Base-by-base conservation (phyloP, 176 grass and related monocot genomes). In the Phyllostachys edulis region DNA sequence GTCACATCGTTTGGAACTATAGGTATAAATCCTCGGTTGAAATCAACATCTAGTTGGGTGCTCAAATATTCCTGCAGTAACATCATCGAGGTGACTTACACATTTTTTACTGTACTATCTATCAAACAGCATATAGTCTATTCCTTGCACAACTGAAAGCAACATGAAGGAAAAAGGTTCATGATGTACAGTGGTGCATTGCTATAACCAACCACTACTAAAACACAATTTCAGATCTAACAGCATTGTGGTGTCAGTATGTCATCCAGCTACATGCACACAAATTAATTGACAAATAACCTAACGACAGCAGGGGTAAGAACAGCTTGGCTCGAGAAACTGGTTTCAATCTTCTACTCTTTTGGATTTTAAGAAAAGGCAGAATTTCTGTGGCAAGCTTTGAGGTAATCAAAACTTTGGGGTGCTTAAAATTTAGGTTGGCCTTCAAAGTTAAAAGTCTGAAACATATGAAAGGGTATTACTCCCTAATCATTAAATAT, bases 11-110 rank as follows among this genome's bases (percentile, higher is more conserved):
- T 42, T 36, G 12, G 20, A 75, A 52, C 60, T 55, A 37, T 23
- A 44, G 42, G 40, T 36, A 63, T 36, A 44, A 52, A 75, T 23
- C 12, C 29, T 40, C 24, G 17, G 5, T 65, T 34, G 2, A 79
- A 46, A 27, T 84, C 26, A 84, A 84, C 18, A 77, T 77, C 38
- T 29, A 84, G 21, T 64, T 63, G 55, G 57, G 32, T 74, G 81
- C 57, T 74, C 68, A 72, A 18, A 72, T 37, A 82, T 37, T 82
- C 55, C 27, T 62, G 54, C 39, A 46, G 20, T 13, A 59, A 37
- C 40, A 73, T 23, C n/a, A 75, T 50, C 20, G 15, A 75, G 21
- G 24, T 51, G 29, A 17, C 23, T 54, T 27, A 27, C 15, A 38
- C 11, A 21, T 41, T 18, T 32, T 63, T 56, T 39, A 59, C 17